Evolutionary conservation across 2,329 filamentous ascomycete species (phyloP), one percentile per base, ranked within the genome.

Genomic region (Cytospora piceicola): DNA sequence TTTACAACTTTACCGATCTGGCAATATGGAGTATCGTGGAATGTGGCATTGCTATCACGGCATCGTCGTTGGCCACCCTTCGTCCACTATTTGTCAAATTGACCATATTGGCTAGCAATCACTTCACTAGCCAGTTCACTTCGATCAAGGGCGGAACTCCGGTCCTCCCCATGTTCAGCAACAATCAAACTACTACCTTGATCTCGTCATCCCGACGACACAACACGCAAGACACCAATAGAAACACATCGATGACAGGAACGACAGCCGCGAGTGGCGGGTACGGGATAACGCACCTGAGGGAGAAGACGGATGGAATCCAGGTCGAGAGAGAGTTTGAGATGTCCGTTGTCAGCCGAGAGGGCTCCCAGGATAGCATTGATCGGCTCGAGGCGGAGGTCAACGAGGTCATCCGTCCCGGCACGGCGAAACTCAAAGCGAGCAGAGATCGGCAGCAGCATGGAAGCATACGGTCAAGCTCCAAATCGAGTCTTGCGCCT

Each of bases 11-110:
- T 64, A 77, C 78, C 20, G 78, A 79, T 68, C 70, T 80, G 8
- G 75, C 77, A 6, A 80, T 80, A 64, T 81, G 79, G 79, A 79
- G 77, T 4, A 78, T 79, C 56, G 73, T 78, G n/a, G 78, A 81
- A 67, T 77, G 76, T 36, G 77, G 76, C 4, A 75, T 81, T 20
- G 78, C 77, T 7, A 75, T 81, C 2, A 72, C 75, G 6, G 78
- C 78, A 8, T 77, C 76, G 7, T 77, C 75, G 6, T 69, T 77
- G 29, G 78, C 78, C 1, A 80, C 78, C 0, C 73, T 80, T 12
- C 66, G 66, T 6, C 66, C 66, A 4, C 58, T 67, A 17, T 67
- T 67, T 29, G 59, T 67, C 42, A 65, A 67, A 5, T 30, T 62
- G 63, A 65, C 36, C 32, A 22, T 67, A 5, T 52, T 67, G 2